phyloP scores from a whole-genome alignment of 768 basidiomycete species.

The Dioszegia crocea region DNA sequence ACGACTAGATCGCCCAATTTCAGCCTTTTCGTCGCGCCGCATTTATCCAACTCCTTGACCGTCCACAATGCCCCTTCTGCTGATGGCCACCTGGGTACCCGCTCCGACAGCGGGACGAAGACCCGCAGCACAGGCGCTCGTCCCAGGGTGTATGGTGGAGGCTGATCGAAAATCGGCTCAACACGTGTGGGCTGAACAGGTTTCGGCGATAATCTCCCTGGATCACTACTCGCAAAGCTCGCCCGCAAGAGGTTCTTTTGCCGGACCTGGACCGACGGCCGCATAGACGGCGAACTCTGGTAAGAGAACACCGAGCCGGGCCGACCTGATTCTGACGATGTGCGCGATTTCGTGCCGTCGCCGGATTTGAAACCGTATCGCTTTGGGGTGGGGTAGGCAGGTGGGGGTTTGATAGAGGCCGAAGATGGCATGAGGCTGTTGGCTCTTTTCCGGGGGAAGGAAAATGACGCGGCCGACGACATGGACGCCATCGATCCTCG shows the following conservation, averaged over 20 bases:
- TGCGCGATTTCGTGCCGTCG: conserved; percentile 22
- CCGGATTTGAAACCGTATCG: conserved; percentile 44
- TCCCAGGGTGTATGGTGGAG: conserved; percentile 37
- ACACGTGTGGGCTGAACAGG: conserved; percentile 8
- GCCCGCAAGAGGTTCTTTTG: conserved; percentile 9
- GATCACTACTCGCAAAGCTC: conserved; percentile 29
- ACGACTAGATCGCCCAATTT: conserved; percentile 43
- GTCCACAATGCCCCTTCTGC: conserved; percentile 40
- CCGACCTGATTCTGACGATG: conserved; percentile 39
- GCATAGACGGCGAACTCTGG: conserved; percentile 22
- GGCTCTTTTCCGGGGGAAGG: conserved; percentile 28
- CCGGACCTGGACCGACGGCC: conserved; percentile 1
- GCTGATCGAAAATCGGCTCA: conserved; percentile 46
- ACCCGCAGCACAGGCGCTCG: conserved; percentile 44
- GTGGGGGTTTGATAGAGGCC: conserved; percentile 19
- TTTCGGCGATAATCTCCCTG: conserved; percentile 8
- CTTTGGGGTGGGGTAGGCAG: conserved; percentile 44
- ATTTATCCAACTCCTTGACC: conserved; percentile 43
- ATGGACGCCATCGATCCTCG: conserved; percentile 33
- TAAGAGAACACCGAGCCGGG: conserved; percentile 44
- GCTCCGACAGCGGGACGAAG: conserved; percentile 44
- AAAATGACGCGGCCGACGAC: conserved; percentile 24
- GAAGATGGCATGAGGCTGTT: conserved; percentile 17
- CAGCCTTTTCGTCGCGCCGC: conserved; percentile 40
- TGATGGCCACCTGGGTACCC: conserved; percentile 42